Evolutionary conservation across 139 green algal species (phyloP).

Genomic region (Chlorella sp.): DNA sequence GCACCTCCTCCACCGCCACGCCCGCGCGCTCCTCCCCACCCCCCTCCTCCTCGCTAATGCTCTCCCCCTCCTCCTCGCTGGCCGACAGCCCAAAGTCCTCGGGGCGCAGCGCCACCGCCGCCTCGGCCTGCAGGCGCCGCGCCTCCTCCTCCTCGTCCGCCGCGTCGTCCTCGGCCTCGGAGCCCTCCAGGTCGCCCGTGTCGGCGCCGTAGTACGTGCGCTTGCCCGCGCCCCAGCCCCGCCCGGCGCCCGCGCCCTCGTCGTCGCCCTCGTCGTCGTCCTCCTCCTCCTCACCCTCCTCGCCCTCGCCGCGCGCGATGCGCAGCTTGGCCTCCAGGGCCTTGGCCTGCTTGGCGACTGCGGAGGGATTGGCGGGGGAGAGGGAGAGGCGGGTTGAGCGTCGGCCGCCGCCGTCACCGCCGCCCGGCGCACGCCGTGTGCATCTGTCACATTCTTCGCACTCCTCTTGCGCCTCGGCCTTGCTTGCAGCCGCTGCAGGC

Average conservation of each 20-base stretch:
- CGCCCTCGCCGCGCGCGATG: constrained; percentile 54
- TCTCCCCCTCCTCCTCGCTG: constrained; percentile 38
- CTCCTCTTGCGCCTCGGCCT: too few species aligned
- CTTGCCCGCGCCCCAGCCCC: constrained; percentile 72
- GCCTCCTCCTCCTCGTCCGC: constrained; percentile 77
- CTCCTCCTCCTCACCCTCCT: constrained; percentile 52
- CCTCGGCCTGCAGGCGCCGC: constrained; percentile 67
- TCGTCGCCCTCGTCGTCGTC: constrained; percentile 57
- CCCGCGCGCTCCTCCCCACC: background rate
- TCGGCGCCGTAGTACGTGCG: constrained; percentile 76
- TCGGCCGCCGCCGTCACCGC: too few species aligned
- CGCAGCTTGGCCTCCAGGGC: constrained; percentile 65
- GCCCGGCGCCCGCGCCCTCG: constrained; percentile 13
- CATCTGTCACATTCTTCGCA: too few species aligned
- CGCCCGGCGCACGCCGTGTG: too few species aligned
- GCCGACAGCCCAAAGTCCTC: constrained; percentile 69
- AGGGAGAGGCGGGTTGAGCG: background rate
- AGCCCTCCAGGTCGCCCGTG: constrained; percentile 41
- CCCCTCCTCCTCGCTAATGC: constrained; percentile 40
- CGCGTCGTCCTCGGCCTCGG: constrained; percentile 75
- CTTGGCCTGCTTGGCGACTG: constrained; percentile 75
- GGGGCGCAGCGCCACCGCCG: constrained; percentile 44
- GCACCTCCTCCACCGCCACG: constrained; percentile 56
- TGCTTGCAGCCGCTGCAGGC: too few species aligned
- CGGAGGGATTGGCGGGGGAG: background rate